phyloP scores from a whole-genome alignment of 805 yeast genomes.

The Saccharomycopsis sp. region DNA sequence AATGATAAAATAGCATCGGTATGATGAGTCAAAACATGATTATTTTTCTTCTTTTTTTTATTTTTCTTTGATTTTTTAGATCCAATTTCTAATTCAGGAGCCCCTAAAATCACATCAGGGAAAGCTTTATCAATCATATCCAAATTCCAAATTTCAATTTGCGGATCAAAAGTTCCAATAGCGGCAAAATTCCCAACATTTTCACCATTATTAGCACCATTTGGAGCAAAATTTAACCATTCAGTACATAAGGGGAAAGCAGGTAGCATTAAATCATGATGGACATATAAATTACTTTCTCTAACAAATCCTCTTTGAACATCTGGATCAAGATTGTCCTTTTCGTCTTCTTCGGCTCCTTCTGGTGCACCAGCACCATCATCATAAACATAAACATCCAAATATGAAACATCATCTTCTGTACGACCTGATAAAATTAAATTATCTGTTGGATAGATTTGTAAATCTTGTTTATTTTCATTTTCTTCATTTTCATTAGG shows the following conservation, averaged over 20 bases:
- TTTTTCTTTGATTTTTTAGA: constrained; percentile 26
- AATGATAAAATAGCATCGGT: constrained; percentile 89
- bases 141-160: constrained; percentile 93
- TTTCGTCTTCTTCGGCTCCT: constrained; percentile 54
- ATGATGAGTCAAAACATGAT: constrained; percentile 65
- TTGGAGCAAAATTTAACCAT: constrained; percentile 78
- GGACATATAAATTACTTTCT: constrained; percentile 76
- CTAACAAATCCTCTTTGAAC: constrained; percentile 43
- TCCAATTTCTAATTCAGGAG: constrained; percentile 24
- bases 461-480: constrained; percentile 78
- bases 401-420: constrained; percentile 85
- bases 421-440: constrained; percentile 86
- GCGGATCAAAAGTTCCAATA: constrained; percentile 94
- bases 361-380: constrained; percentile 82
- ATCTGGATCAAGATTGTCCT: constrained; percentile 48
- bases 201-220: constrained; percentile 24
- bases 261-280: constrained; percentile 94
- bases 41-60: constrained; percentile 36
- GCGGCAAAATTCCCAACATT: constrained; percentile 85
- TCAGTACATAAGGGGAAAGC: constrained; percentile 95
- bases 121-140: constrained; percentile 88
- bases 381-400: constrained; percentile 91
- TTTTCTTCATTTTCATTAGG: constrained; percentile 45
- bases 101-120: constrained; percentile 90
- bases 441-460: constrained; percentile 83